Evolutionary conservation across 345 rosid species (phyloP).

Genomic region (Bruguiera parviflora): DNA sequence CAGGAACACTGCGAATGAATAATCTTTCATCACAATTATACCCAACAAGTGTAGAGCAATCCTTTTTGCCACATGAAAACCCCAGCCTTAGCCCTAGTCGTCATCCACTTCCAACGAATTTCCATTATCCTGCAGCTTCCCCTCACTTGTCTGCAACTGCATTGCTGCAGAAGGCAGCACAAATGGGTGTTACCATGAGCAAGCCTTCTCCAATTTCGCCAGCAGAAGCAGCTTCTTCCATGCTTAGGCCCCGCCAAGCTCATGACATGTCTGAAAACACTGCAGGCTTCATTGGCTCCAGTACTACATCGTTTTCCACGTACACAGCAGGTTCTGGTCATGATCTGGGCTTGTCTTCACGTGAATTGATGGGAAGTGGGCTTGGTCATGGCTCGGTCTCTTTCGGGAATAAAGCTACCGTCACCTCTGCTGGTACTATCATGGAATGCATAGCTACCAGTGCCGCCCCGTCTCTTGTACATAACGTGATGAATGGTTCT

Average conservation of each 20-base stretch:
- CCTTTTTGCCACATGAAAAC: constrained; percentile 20
- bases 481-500: constrained; percentile 22
- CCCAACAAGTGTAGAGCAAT: constrained; percentile 18
- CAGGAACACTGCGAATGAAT: constrained; percentile 6
- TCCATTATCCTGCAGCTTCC: constrained; percentile 6
- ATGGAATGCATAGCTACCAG: constrained; percentile 21
- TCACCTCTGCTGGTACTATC: constrained; percentile 20
- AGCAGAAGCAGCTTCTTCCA: constrained; percentile 1
- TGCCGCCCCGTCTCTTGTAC: constrained; percentile 23
- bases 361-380: constrained; percentile 35
- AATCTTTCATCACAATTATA: constrained; percentile 22
- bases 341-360: constrained; percentile 26
- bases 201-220: constrained; percentile 17
- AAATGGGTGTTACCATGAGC: constrained; percentile 43
- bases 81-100: constrained; percentile 34
- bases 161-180: constrained; percentile 42
- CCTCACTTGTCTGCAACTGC: constrained; percentile 50
- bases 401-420: constrained; percentile 41
- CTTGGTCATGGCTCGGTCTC: constrained; percentile 23
- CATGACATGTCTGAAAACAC: constrained; percentile 20
- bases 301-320: constrained; percentile 12
- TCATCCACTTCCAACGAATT: constrained; percentile 19
- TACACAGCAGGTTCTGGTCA: constrained; percentile 23
- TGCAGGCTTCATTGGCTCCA: constrained; percentile 4
- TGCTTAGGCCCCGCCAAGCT: constrained; percentile 28